A percentile compares a stretch with the other conserved stretches of the same genome.
Conservation (phyloP, 345 rosid species). For the Populus tremula region DNA sequence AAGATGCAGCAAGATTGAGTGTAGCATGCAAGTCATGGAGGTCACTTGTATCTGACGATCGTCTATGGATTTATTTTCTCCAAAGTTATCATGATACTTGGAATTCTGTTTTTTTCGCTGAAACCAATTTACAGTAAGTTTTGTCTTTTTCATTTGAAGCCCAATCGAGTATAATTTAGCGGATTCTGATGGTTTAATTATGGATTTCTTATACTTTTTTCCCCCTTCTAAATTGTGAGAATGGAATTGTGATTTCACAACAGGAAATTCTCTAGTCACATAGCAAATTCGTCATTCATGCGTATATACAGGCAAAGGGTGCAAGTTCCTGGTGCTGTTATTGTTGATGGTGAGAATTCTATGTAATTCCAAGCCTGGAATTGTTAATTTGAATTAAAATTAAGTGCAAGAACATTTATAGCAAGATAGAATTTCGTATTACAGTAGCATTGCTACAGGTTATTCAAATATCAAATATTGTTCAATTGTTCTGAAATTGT, state of each 20-base stretch:
- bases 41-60: constrained; percentile 47
- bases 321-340: constrained; percentile 62
- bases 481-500: too few species aligned
- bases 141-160: neutral
- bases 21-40: constrained; percentile 48
- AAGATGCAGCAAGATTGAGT: constrained; percentile 52
- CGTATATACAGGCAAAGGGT: constrained; percentile 59
- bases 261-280: constrained; percentile 37
- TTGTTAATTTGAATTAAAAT: too few species aligned
- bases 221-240: neutral
- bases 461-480: too few species aligned
- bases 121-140: constrained; percentile 52
- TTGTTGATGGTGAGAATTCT: constrained; percentile 64
- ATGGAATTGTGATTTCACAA: neutral
- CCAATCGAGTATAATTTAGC: too few species aligned
- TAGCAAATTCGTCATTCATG: constrained; percentile 55
- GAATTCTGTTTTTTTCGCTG: constrained; percentile 72
- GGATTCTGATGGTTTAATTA: too few species aligned
- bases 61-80: constrained; percentile 70
- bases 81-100: constrained; percentile 37
- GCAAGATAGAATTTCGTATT: too few species aligned
- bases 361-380: too few species aligned
- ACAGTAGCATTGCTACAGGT: too few species aligned
- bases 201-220: neutral
- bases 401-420: too few species aligned